Percentiles rank a stretch among this genome's conserved stretches.
Evolutionary conservation across 1,284 basidiomycete species (phyloP).

Genomic region (Caloboletus firmus): DNA sequence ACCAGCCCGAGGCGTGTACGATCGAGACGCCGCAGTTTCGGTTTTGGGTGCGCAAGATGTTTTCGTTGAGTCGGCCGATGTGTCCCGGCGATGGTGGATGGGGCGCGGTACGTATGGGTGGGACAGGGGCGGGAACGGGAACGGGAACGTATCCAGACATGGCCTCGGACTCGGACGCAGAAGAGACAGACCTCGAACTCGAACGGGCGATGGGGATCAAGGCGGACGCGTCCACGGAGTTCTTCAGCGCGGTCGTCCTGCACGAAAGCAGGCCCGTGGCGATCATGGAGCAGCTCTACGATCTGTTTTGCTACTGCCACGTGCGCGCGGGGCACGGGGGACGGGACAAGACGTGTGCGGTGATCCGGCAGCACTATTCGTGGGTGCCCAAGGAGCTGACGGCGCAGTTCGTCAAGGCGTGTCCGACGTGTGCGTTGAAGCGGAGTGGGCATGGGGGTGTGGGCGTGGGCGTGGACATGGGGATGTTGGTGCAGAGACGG

Average conservation of each 20-base stretch:
- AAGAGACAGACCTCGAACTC: conserved; percentile 16
- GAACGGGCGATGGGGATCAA: conserved; percentile 25
- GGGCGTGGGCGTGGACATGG: background rate
- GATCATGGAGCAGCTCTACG: conserved; percentile 72
- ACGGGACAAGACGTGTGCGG: conserved; percentile 67
- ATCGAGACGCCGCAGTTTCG: conserved; percentile 65
- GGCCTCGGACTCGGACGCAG: conserved; percentile 10
- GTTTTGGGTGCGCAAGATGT: conserved; percentile 82
- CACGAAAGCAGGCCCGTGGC: conserved; percentile 72
- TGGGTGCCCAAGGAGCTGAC: conserved; percentile 82
- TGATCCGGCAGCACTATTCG: conserved; percentile 65
- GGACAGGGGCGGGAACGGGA: background rate
- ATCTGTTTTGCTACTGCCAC: conserved; percentile 72
- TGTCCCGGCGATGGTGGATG: background rate
- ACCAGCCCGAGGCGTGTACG: conserved; percentile 43
- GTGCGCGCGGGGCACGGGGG: conserved; percentile 66
- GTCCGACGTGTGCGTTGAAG: conserved; percentile 63
- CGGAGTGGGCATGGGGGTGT: conserved; percentile 28
- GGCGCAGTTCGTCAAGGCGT: conserved; percentile 70
- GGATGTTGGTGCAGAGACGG: background rate
- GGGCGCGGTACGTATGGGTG: background rate
- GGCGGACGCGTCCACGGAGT: conserved; percentile 5
- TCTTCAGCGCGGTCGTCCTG: conserved; percentile 45
- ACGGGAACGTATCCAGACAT: background rate
- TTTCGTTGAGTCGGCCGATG: conserved; percentile 46